These are phyloP conservation scores for Apocynum venetum DNA, from an alignment of 257 asterid genomes.

Conservation along the genomic window DNA sequence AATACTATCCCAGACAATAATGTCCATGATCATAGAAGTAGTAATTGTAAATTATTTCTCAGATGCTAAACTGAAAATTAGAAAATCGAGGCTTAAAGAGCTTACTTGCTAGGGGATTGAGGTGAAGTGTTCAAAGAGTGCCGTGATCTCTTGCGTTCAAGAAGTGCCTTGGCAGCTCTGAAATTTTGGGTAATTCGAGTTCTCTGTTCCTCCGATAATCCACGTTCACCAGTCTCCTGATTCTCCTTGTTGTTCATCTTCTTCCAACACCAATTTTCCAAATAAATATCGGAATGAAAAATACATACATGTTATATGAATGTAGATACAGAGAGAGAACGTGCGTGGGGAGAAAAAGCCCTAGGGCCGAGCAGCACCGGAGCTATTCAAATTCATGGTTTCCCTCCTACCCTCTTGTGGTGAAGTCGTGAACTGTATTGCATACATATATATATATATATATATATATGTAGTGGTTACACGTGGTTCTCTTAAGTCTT, in stretches of 20 bases:
- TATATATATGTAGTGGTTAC: no score
- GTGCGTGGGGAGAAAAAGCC: background rate
- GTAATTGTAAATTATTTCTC: no score
- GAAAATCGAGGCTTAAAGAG: background rate
- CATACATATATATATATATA: no score
- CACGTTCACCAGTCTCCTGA: constrained; percentile 40
- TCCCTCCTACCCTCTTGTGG: background rate
- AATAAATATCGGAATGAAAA: background rate
- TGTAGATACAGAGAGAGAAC: background rate
- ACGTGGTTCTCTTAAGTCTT: no score
- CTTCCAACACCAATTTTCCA: background rate
- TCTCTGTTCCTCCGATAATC: constrained; percentile 73
- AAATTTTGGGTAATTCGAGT: constrained; percentile 74
- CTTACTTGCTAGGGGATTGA: constrained; percentile 30
- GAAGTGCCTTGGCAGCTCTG: constrained; percentile 82
- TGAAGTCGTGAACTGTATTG: no score
- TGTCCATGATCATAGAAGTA: background rate
- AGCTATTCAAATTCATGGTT: constrained; percentile 3
- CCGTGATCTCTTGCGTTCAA: constrained; percentile 65
- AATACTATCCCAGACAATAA: background rate
- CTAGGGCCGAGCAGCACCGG: background rate
- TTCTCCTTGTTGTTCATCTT: constrained; percentile 61
- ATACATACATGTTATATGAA: background rate
- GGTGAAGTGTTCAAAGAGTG: constrained; percentile 8
- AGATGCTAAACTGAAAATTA: background rate